Evolutionary conservation across 768 basidiomycete genomes (phyloP).

Genomic region (Suillus hirtellus): DNA sequence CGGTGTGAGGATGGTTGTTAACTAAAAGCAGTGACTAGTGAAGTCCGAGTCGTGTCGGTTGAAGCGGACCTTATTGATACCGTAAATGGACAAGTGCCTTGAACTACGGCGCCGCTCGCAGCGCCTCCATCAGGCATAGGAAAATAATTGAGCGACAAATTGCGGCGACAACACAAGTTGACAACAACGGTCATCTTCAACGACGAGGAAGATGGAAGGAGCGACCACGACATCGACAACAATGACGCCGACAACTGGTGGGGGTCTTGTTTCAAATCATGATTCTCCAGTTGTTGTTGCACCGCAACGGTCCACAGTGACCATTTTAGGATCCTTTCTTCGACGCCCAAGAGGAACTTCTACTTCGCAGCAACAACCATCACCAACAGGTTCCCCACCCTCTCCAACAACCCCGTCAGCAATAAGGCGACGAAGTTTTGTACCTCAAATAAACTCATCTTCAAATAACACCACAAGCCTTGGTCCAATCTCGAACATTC

Average conservation of each 20-base stretch:
- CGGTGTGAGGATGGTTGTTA: too few relatives aligned
- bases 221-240: neutral
- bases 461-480: conserved; percentile 34
- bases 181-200: neutral
- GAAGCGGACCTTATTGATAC: neutral
- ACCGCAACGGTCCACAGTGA: conserved; percentile 30
- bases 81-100: neutral
- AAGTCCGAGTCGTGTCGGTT: neutral
- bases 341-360: conserved; percentile 70
- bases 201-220: neutral
- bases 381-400: conserved; percentile 32
- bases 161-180: neutral
- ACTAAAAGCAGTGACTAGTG: too few relatives aligned
- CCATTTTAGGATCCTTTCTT: conserved; percentile 70
- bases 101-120: conserved; percentile 5
- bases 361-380: conserved; percentile 47
- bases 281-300: conserved; percentile 36
- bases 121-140: conserved; percentile 3
- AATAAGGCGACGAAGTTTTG: conserved; percentile 42
- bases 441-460: conserved; percentile 33
- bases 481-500: conserved; percentile 53
- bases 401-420: conserved; percentile 37
- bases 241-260: neutral
- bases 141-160: conserved; percentile 3
- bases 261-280: conserved; percentile 14